A percentile compares a stretch with the other conserved stretches of the same genome.
Conservation (phyloP, 1,284 basidiomycete genomes). For the Waitea zeae region DNA sequence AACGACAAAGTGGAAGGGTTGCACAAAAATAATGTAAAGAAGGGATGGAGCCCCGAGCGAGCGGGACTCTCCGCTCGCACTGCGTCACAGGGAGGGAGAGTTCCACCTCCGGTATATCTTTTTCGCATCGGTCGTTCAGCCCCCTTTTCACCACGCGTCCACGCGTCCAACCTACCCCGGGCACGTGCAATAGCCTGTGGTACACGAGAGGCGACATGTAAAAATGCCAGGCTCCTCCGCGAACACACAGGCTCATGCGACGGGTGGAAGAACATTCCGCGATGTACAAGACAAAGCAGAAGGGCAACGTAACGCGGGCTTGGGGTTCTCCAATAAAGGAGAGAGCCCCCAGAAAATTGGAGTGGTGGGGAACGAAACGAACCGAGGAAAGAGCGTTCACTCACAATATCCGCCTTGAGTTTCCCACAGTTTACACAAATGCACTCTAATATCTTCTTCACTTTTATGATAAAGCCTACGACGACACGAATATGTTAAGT, state of each 20-base stretch:
- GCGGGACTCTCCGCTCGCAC: constrained; percentile 25
- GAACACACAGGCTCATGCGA: constrained; percentile 59
- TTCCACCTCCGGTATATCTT: constrained; percentile 10
- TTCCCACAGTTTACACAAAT: constrained; percentile 98
- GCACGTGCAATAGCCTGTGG: constrained; percentile 45
- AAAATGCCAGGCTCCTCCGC: constrained; percentile 63
- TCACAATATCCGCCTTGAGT: constrained; percentile 91
- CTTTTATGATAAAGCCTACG: constrained; percentile 92
- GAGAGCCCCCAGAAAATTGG: constrained; percentile 92
- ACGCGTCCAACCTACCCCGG: constrained; percentile 64
- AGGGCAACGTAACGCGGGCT: constrained; percentile 65
- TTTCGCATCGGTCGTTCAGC: constrained; percentile 84
- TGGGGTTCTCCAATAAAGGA: constrained; percentile 79
- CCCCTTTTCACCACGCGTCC: constrained; percentile 84
- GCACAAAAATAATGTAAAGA: too few species aligned
- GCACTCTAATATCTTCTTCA: constrained; percentile 99
- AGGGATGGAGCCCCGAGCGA: too few species aligned
- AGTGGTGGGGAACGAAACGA: constrained; percentile 82
- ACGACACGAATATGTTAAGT: background rate
- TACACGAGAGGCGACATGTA: constrained; percentile 30
- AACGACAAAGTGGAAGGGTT: constrained; percentile 19
- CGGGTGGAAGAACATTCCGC: constrained; percentile 64
- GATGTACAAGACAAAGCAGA: too few species aligned
- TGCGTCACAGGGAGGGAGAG: constrained; percentile 40
- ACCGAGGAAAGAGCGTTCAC: constrained; percentile 58